Evolutionary conservation across 2,329 filamentous ascomycete genomes (phyloP).

Genomic region (Diaporthe helianthi): DNA sequence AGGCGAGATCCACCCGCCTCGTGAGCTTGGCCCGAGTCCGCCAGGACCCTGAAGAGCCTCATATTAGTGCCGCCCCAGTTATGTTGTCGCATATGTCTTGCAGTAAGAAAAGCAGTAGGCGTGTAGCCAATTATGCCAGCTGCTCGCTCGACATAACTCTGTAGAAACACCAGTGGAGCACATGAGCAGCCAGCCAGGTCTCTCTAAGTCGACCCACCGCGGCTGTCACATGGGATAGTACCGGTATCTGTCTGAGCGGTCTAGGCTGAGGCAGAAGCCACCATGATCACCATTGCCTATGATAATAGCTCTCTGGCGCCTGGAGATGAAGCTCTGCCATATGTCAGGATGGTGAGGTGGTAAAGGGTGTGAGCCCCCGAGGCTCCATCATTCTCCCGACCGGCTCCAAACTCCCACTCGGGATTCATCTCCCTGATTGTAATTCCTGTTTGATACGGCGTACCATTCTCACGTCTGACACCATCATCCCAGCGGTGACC

Average conservation of each 20-base stretch:
- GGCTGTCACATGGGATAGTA: too few relatives aligned
- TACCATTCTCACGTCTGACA: too few relatives aligned
- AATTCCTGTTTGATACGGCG: too few relatives aligned
- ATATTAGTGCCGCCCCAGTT: background rate
- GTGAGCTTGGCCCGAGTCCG: background rate
- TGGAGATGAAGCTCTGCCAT: too few relatives aligned
- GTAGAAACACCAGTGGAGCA: background rate
- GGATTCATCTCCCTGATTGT: too few relatives aligned
- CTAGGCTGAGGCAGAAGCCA: background rate
- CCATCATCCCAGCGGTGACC: too few relatives aligned
- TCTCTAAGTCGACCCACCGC: conserved; percentile 1
- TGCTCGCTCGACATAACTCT: background rate
- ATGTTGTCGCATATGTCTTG: background rate
- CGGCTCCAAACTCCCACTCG: too few relatives aligned
- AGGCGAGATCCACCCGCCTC: background rate
- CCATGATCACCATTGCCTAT: background rate
- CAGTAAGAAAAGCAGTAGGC: background rate
- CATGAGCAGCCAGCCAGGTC: background rate
- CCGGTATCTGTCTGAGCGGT: conserved; percentile 3
- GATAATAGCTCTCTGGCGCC: too few relatives aligned
- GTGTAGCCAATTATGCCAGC: background rate
- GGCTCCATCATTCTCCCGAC: too few relatives aligned
- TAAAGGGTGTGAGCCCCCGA: too few relatives aligned
- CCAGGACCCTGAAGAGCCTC: background rate
- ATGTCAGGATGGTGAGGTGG: too few relatives aligned